These are phyloP conservation scores for Allantophomopsis lycopodina DNA, from an alignment of 2,329 filamentous ascomycete species.

Conservation along the genomic window DNA sequence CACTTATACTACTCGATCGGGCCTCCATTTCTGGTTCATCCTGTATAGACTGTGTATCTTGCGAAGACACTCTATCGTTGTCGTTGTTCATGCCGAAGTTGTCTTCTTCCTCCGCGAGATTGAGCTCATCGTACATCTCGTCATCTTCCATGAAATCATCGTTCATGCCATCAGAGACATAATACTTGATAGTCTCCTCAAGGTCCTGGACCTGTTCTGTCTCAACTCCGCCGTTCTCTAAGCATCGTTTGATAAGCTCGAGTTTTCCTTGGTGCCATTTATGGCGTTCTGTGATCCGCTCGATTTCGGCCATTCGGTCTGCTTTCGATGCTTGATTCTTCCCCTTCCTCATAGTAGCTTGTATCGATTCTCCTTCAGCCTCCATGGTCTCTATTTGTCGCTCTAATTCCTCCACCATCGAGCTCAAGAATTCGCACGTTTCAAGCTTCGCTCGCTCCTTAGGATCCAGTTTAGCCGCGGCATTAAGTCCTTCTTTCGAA, in stretches of 20 bases:
- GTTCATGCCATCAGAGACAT: constrained; percentile 79
- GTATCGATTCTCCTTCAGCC: constrained; percentile 76
- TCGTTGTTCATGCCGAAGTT: constrained; percentile 70
- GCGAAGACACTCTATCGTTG: constrained; percentile 81
- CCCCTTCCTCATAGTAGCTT: constrained; percentile 85
- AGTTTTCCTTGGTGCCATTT: constrained; percentile 94
- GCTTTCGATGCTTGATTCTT: constrained; percentile 77
- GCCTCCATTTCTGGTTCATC: constrained; percentile 60
- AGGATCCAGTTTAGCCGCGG: constrained; percentile 88
- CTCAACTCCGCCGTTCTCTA: constrained; percentile 89
- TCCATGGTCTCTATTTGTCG: constrained; percentile 87
- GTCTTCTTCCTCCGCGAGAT: constrained; percentile 85
- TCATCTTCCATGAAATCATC: constrained; percentile 91
- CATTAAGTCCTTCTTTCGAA: constrained; percentile 91
- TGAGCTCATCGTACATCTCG: constrained; percentile 85
- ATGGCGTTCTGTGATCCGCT: constrained; percentile 74
- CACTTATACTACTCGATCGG: constrained; percentile 28
- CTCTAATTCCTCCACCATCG: constrained; percentile 84
- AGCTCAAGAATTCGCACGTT: constrained; percentile 70
- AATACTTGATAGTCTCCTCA: constrained; percentile 89
- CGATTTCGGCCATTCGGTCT: constrained; percentile 78
- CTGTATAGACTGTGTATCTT: constrained; percentile 85
- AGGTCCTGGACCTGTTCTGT: constrained; percentile 75
- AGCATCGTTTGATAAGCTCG: constrained; percentile 74
- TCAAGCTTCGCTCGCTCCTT: constrained; percentile 93